Base-by-base conservation (phyloP, 192 early-diverging fungal genomes). In the Dimargaris cristalligena region DNA sequence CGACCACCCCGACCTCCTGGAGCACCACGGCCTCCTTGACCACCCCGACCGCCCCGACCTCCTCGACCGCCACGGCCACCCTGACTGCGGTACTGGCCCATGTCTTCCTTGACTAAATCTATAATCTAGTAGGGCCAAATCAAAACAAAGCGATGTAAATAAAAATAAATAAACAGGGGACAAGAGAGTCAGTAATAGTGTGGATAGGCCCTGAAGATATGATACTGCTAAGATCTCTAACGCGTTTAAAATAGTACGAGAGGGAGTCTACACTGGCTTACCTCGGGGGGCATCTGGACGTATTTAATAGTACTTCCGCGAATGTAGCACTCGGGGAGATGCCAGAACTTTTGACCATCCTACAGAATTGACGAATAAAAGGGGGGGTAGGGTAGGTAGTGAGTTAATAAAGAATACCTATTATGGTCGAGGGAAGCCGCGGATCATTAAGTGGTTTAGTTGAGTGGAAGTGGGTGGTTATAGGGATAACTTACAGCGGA, bases 291-390 rank as follows among this genome's bases (percentile, higher is more conserved):
- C 34, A 97, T 77, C 54, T 81, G 80, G 34, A 89, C 70, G 58
- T 86, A 89, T 71, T 87, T 87, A 50, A 87, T 84, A 29, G 88
- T 91, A 60, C 84, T 91, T 60, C 94, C 94, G 62, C 90, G 81
- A 59, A 98, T 86, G 69, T 94, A 96, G 56, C 87, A 85, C 65
- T 96, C 93, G 10, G 85, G 78, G 44, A 98, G 74, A 28, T 86
- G 81, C 85, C 85, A 92, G 65, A 98, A 98, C 51, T 80, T 74
- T 68, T 94, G 87, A n/a, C 90, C 91, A 67, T 91, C 89, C 81
- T 83, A 73, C 49, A 61, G 4, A 23, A 52, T 31, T n/a, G n/a
- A n/a, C n/a, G n/a, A n/a, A n/a, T n/a, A n/a, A n/a, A n/a, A n/a
- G n/a, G n/a, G n/a, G n/a, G n/a, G n/a, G n/a, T n/a, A n/a, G n/a